Conservation (phyloP, 2,329 filamentous ascomycete genomes). For the Hymenoscyphus repandus region DNA sequence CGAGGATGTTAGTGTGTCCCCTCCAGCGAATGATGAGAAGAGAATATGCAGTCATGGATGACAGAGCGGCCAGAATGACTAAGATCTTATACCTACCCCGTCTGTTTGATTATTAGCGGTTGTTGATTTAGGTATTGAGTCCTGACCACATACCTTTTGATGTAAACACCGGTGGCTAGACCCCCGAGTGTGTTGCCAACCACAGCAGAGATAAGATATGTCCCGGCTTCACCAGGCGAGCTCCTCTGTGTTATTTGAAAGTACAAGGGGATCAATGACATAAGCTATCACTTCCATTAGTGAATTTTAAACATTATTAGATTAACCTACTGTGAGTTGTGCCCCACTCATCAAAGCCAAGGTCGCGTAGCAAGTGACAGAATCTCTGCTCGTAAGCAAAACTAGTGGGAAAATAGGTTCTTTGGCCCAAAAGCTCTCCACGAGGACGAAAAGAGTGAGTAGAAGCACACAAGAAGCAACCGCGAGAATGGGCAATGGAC, state of each 20-base stretch:
- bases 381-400: conserved; percentile 46
- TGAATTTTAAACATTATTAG: neutral
- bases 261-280: conserved; percentile 62
- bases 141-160: conserved; percentile 26
- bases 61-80: conserved; percentile 43
- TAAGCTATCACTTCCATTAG: conserved; percentile 35
- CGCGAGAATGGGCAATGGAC: conserved; percentile 27
- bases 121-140: too few species aligned
- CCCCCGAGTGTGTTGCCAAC: conserved; percentile 60
- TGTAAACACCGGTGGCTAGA: conserved; percentile 46
- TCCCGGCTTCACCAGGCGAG: conserved; percentile 50
- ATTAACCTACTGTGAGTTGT: conserved; percentile 44
- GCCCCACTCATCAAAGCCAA: conserved; percentile 48
- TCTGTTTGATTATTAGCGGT: conserved; percentile 1
- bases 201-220: conserved; percentile 61
- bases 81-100: conserved; percentile 55
- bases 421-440: conserved; percentile 37
- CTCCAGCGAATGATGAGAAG: conserved; percentile 53
- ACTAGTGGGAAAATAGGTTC: conserved; percentile 55
- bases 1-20: conserved; percentile 48
- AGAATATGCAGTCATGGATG: conserved; percentile 44
- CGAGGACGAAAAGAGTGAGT: conserved; percentile 16
- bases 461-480: conserved; percentile 28
- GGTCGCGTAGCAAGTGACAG: conserved; percentile 47
- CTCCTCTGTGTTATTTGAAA: conserved; percentile 58